Evolutionary conservation across 78 protist species (phyloP).

Genomic region (Dictyostelium capitatum): DNA sequence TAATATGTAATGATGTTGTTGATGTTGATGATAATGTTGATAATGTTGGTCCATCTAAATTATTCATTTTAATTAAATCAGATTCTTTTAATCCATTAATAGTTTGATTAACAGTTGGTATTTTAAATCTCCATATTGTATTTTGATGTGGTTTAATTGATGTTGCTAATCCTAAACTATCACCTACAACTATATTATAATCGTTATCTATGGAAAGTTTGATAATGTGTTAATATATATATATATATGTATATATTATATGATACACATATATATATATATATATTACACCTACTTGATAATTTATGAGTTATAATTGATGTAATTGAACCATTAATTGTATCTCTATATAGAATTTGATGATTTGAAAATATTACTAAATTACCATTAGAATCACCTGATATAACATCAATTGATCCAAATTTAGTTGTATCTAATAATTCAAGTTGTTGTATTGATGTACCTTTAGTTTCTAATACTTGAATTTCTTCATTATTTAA

Average conservation of each 20-base stretch:
- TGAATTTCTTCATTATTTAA: conserved; percentile 29
- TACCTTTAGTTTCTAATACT: conserved; percentile 60
- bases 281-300: conserved; percentile 22
- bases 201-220: conserved; percentile 9
- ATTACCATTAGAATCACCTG: conserved; percentile 68
- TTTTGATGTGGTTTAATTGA: conserved; percentile 69
- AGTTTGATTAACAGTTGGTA: conserved; percentile 24
- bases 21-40: neutral
- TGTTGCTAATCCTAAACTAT: conserved; percentile 41
- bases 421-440: conserved; percentile 55
- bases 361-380: conserved; percentile 68
- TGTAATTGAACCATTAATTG: conserved; percentile 21
- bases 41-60: neutral
- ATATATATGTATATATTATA: neutral
- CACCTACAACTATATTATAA: conserved; percentile 58
- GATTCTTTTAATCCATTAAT: neutral
- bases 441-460: conserved; percentile 36
- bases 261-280: too few species aligned
- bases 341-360: conserved; percentile 63
- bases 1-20: neutral
- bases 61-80: neutral
- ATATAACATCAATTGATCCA: conserved; percentile 55
- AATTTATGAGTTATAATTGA: conserved; percentile 47
- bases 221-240: neutral
- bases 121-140: conserved; percentile 45